Base-by-base conservation (phyloP, 495 filamentous ascomycete species). In the Margaritispora aquatica region DNA sequence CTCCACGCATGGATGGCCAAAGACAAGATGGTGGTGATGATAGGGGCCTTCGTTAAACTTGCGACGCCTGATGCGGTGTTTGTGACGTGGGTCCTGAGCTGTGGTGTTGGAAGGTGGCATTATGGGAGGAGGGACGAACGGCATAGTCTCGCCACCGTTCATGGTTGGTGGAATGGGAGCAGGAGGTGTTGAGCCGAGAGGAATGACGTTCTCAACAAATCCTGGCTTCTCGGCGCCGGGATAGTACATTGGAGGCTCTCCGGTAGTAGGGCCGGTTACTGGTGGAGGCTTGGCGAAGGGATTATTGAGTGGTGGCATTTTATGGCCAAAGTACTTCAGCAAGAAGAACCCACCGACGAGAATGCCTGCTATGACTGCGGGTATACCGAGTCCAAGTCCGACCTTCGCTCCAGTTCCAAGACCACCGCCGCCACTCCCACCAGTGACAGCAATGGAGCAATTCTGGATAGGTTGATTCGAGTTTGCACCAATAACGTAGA, bases 401-500 rank as follows among this genome's bases (percentile, higher is more conserved):
- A 62, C 67, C 38, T 69, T 69, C 50, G 62, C 67, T 27, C 67
- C 67, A 29, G 62, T 59, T 31, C 60, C 59, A 27, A 64, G 50
- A n/a, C 65, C 62, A 15, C 57, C 23, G 29, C 15, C 63, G 1
- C 65, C 64, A 21, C 51, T 50, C 5, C n/a, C 17, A 9, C 17
- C 9, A 24, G 24, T 29, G 9, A 68, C 61, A 19, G 59, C 66
- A 9, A 72, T 60, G 15, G 69, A 68, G 34, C 69, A 72, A 51
- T 69, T 72, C 53, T 68, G 64, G 47, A 68, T 63, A 2, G 65
- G 67, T 21, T 60, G 31, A 23, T 66, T 61, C 11, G 68, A 72
- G 23, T 57, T 59, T 15, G 68, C 66, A 17, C 63, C 26, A 2
- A 70, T 53, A 10, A 61, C 57, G 41, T 70, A 70, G 15, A 69